A percentile compares a stretch with the other conserved stretches of the same genome.
phyloP scores from a whole-genome alignment of 1,284 basidiomycete genomes.

The Moesziomyces sp. region DNA sequence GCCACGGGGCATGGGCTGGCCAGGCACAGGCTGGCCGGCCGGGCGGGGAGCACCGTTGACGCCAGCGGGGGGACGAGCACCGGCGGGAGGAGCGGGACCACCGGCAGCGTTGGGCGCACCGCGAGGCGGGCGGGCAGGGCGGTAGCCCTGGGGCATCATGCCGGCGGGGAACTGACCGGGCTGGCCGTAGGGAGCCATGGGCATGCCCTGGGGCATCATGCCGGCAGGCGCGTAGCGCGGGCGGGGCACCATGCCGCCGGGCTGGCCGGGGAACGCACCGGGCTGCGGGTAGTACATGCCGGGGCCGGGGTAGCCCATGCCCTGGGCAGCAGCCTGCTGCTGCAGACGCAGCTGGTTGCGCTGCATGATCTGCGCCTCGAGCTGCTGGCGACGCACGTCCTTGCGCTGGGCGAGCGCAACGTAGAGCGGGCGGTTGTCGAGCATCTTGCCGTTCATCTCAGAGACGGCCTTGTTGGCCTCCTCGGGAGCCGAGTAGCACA shows the following conservation, averaged over 20 bases:
- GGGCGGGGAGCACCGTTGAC: slow-evolving; percentile 58
- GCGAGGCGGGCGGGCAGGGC: slow-evolving; percentile 62
- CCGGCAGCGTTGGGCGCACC: slow-evolving; percentile 54
- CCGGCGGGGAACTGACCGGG: slow-evolving; percentile 64
- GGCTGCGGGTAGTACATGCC: slow-evolving; percentile 68
- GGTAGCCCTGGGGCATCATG: slow-evolving; percentile 66
- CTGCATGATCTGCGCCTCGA: slow-evolving; percentile 83
- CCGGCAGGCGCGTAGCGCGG: slow-evolving; percentile 65
- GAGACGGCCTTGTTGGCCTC: slow-evolving; percentile 99
- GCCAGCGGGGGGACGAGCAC: slow-evolving; percentile 52
- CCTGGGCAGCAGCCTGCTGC: slow-evolving; percentile 67
- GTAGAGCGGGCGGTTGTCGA: slow-evolving; percentile 97
- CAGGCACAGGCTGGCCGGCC: slow-evolving; percentile 48
- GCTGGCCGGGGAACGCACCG: slow-evolving; percentile 64
- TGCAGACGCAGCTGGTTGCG: slow-evolving; percentile 68
- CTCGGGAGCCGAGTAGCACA: slow-evolving; percentile 98
- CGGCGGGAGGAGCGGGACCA: slow-evolving; percentile 50
- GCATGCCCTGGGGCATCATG: slow-evolving; percentile 68
- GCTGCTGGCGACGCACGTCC: slow-evolving; percentile 96
- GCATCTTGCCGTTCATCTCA: slow-evolving; percentile 99
- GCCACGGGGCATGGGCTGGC: slow-evolving; percentile 50
- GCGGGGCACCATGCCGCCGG: slow-evolving; percentile 63
- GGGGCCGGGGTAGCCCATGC: slow-evolving; percentile 65
- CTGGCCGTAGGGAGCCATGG: slow-evolving; percentile 63
- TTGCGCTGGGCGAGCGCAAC: slow-evolving; percentile 98